Evolutionary conservation across 2,329 filamentous ascomycete species (phyloP), one percentile per base, ranked within the genome.

Genomic region (Sclerotinia glacialis): DNA sequence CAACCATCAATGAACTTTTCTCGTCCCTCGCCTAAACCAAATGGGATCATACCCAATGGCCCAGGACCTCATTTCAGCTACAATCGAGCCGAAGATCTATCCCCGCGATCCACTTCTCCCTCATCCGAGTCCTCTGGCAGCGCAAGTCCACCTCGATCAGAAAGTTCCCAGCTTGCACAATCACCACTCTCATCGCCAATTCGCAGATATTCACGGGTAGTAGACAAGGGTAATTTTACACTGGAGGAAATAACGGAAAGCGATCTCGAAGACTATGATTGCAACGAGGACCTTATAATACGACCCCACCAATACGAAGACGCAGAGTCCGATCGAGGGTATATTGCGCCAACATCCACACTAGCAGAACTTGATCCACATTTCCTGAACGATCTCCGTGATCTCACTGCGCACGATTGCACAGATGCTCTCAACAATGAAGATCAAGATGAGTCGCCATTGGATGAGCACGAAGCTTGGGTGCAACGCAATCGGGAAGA

Each of bases 11-110:
- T 75, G 65, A 70, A 70, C 37, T 73, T 74, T 59, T 61, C 64
- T 54, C 55, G 54, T n/a, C 54, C 62, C 47, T 66, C 69, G 71
- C 76, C 72, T 71, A 74, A 66, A 16, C 68, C 77, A 56, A 78
- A 79, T 58, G 76, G 78, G 16, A 83, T 83, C 61, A 78, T 76
- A 62, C 80, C 81, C 1, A 71, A 74, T 70, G 76, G 72, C 59
- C 71, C 74, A 60, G 77, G 76, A 3, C 69, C 66, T 23, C 70
- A 72, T 28, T 77, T 79, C 67, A 76, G 72, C 61, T 78, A 77
- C 66, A 70, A 72, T 42, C 74, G 74, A 16, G 75, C 75, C 40
- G 75, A 78, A 37, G 75, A 79, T 49, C 70, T 80, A 21, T 80
- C 79, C 6, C 80, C 80, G 44, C 77, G 74, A 64, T 78, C 78